Percentiles rank a stretch among this genome's conserved stretches.
These are phyloP conservation scores for Biscutella laevigata DNA, from an alignment of 441 rosid species.

Conservation along the genomic window DNA sequence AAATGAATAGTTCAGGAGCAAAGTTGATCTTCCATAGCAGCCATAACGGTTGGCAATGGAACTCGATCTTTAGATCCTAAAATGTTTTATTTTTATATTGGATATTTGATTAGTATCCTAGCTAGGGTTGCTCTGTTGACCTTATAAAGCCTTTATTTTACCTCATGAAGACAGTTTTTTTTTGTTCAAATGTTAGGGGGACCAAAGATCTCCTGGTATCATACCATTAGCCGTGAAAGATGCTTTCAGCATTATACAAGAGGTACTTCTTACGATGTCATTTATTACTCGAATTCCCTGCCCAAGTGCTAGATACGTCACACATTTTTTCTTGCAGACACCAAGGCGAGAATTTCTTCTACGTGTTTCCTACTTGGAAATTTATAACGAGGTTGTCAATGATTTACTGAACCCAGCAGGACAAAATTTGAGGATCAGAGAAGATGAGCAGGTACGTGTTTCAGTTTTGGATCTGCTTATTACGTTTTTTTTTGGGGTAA, in stretches of 20 bases:
- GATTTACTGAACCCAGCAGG: conserved; percentile 96
- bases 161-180: conserved; percentile 12
- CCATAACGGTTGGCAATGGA: background rate
- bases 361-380: conserved; percentile 92
- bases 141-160: background rate
- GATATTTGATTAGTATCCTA: background rate
- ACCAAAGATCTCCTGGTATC: conserved; percentile 99
- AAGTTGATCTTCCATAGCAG: background rate
- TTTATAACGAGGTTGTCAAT: conserved; percentile 94
- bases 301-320: conserved; percentile 18
- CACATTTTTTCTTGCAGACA: conserved; percentile 45
- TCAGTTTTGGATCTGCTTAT: conserved; percentile 10
- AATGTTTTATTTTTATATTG: background rate
- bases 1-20: background rate
- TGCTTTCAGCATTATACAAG: conserved; percentile 93
- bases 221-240: conserved; percentile 94
- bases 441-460: conserved; percentile 79
- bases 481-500: background rate
- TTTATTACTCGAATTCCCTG: conserved; percentile 15
- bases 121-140: background rate
- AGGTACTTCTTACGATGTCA: conserved; percentile 43
- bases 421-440: conserved; percentile 92
- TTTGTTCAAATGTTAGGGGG: conserved; percentile 64
- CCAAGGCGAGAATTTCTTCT: conserved; percentile 91
- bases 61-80: background rate